Percentiles rank a stretch among this genome's conserved stretches.
These are phyloP conservation scores for Euphorbia celastroides DNA, from an alignment of 441 rosid species.

Conservation along the genomic window DNA sequence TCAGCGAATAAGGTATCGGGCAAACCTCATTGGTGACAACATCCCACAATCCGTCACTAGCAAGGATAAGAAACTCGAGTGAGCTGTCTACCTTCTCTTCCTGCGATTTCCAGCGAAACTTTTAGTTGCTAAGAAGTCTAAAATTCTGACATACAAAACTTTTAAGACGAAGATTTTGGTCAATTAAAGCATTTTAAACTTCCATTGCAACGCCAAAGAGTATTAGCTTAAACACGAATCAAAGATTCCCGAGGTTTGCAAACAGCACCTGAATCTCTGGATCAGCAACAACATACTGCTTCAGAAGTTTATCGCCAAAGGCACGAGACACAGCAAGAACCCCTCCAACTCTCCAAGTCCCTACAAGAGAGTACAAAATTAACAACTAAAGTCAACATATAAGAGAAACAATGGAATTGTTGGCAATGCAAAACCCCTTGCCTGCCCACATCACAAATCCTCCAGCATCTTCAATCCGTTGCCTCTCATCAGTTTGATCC, in stretches of 20 bases:
- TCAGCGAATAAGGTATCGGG: too few relatives aligned
- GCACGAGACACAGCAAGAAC: slow-evolving; percentile 92
- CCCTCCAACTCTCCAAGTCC: slow-evolving; percentile 93
- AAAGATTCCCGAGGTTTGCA: neutral
- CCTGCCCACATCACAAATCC: slow-evolving; percentile 91
- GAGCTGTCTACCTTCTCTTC: slow-evolving; percentile 61
- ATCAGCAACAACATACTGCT: slow-evolving; percentile 78
- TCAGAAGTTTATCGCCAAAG: slow-evolving; percentile 78
- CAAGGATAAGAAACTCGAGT: slow-evolving; percentile 68
- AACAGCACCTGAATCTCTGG: slow-evolving; percentile 78
- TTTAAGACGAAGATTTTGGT: too few relatives aligned
- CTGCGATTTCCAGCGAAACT: slow-evolving; percentile 27
- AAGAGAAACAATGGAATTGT: too few relatives aligned
- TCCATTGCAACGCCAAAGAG: too few relatives aligned
- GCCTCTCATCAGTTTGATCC: slow-evolving; percentile 79
- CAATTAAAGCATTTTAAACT: slow-evolving; percentile 8
- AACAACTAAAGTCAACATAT: too few relatives aligned
- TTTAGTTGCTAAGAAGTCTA: slow-evolving; percentile 15
- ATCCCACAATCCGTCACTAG: slow-evolving; percentile 91
- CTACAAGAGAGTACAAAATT: too few relatives aligned
- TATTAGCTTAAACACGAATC: too few relatives aligned
- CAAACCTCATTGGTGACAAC: slow-evolving; percentile 73
- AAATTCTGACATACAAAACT: too few relatives aligned
- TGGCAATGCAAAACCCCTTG: slow-evolving; percentile 18
- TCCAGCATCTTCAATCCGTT: slow-evolving; percentile 86